Base-by-base conservation (phyloP, 2,329 filamentous ascomycete species). In the Didymella pomorum region DNA sequence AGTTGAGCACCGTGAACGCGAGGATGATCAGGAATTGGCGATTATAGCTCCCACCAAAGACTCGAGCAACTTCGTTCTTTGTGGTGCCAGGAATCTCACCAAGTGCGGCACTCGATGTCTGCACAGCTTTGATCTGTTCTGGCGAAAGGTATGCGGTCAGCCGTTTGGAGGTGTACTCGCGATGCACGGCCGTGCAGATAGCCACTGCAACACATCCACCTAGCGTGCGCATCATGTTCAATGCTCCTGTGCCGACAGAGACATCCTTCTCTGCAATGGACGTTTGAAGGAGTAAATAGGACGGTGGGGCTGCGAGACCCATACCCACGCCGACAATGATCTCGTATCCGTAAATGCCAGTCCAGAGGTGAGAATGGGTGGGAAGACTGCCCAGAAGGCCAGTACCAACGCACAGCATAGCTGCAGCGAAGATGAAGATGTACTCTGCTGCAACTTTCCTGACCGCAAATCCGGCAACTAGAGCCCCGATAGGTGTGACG, bases 171-270 rank as follows among this genome's bases (percentile, higher is more conserved):
- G 71, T 59, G 5, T 58, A 51, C 18, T 63, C 59, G 46, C 71
- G 69, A 46, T 73, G 70, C 8, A 75, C 62, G 0, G 72, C 71
- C 3, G 70, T 66, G 54, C 70, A 73, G 1, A 75, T 71, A 1
- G 73, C 71, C 9, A 76, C 64, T 20, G 69, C 73, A 3, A 75
- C 60, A 48, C 66, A 68, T 11, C 72, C 73, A 4, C 73, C 73
- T 1, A 76, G 56, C 2, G 71, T 74, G 6, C 71, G 68, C 46
- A 72, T 50, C 71, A 73, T 74, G 51, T 74, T 75, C 25, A 76
- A 39, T 4, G 68, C 64, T 6, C 73, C 71, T 1, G 71, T 74
- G 10, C 63, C 72, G 9, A 71, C 65, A 7, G 73, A 58, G 1
- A 68, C 60, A 37, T 74, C 70, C 26, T 66, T 69, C 28, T 69